Evolutionary conservation across 73 alveolate genomes (phyloP).

Genomic region (Tetrahymena thermophila): DNA sequence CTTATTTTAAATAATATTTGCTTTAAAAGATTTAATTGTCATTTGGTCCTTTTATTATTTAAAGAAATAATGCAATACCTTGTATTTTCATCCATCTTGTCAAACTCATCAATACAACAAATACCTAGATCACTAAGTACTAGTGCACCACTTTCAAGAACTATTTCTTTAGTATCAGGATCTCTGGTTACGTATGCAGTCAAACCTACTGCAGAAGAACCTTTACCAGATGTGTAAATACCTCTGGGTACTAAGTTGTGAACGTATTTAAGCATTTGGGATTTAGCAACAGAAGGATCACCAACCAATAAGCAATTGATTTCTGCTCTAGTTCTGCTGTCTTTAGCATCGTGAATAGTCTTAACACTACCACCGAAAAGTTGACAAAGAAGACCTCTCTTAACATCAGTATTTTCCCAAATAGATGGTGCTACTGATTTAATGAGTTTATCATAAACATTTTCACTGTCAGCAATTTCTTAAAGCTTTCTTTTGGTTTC

Average conservation of each 20-base stretch:
- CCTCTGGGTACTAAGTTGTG: constrained; percentile 95
- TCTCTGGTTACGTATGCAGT: constrained; percentile 98
- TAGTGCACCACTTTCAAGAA: constrained; percentile 97
- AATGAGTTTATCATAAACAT: constrained; percentile 76
- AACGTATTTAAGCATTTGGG: constrained; percentile 88
- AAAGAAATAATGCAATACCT: not conserved
- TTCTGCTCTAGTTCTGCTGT: constrained; percentile 92
- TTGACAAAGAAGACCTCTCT: constrained; percentile 82
- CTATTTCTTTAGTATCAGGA: constrained; percentile 96
- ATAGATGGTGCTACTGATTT: constrained; percentile 96
- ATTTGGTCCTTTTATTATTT: not conserved
- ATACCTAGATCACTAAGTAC: constrained; percentile 98
- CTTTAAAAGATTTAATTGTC: not conserved
- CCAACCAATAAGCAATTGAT: constrained; percentile 94
- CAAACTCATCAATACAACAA: constrained; percentile 99
- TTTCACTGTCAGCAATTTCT: constrained; percentile 67
- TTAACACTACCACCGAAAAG: constrained; percentile 95
- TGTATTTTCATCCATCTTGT: constrained; percentile 98
- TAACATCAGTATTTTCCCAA: constrained; percentile 96
- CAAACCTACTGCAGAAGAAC: constrained; percentile 98
- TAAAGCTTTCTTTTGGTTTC: constrained; percentile 66
- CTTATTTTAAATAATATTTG: not conserved
- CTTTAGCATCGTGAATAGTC: constrained; percentile 76
- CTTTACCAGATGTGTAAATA: constrained; percentile 96
- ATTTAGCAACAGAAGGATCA: constrained; percentile 99